Base-by-base conservation (phyloP, 176 grass and related monocot species). In the Triticum turgidum region DNA sequence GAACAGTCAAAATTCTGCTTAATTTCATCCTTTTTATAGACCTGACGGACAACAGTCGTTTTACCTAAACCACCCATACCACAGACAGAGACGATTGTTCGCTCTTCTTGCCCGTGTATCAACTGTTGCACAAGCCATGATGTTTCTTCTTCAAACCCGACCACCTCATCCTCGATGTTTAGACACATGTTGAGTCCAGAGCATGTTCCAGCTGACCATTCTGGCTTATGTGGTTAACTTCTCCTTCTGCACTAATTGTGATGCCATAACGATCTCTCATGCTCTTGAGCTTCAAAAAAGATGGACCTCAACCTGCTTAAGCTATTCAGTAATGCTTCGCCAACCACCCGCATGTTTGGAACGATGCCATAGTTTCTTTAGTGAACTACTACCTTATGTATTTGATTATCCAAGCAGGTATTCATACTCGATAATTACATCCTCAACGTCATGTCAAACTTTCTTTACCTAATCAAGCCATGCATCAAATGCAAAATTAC, bases 11-110 rank as follows among this genome's bases (percentile, higher is more conserved):
- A 86, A 3, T 49, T 7, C 29, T 30, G 29, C 29, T 18, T 11
- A 8, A 80, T 61, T 35, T 69, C 25, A 21, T 29, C 27, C 1
- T 49, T 87, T 61, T 71, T 56, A 38, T 80, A 80, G 21, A 87
- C 49, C 56, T 5, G 20, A 5, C 34, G 39, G 20, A 38, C 84
- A 56, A 87, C 62, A 78, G 45, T 87, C 12, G 62, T 72, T 69
- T 80, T 87, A 3, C 84, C 76, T 20, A 61, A 29, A 5, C 76
- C 84, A 8, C 84, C 63, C 42, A 80, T 87, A 29, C 83, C 72
- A 11, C 2, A 34, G 2, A 78, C 9, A 7, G 72, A 78, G 1
- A 78, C 34, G 17, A 78, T 34, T 3, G 5, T 45, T 3, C 17
- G 27, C 0, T 11, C 2, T 45, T 44, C 15, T 59, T 66, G 10